A percentile compares a stretch with the other conserved stretches of the same genome.
These are phyloP conservation scores for Leccinum uliginosum DNA, from an alignment of 768 basidiomycete genomes.

Conservation along the genomic window DNA sequence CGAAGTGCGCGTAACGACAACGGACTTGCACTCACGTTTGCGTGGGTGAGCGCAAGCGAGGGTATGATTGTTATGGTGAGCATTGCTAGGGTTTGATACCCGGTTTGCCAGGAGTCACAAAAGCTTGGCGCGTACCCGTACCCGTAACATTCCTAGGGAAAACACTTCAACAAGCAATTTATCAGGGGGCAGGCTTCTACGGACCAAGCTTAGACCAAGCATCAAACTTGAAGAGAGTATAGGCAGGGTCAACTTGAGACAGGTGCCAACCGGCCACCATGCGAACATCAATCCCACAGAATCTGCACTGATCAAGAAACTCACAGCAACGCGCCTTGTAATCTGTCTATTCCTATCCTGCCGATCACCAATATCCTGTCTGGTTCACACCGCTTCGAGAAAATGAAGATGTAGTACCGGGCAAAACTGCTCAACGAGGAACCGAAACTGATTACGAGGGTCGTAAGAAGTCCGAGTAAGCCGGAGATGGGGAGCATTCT, in stretches of 20 bases:
- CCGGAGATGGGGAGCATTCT: neutral
- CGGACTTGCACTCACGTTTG: too few relatives aligned
- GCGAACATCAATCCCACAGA: neutral
- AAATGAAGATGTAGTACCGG: neutral
- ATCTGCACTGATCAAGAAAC: neutral
- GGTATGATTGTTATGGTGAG: too few relatives aligned
- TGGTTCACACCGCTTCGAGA: neutral
- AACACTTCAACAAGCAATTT: too few relatives aligned
- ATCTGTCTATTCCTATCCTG: neutral
- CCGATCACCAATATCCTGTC: too few relatives aligned
- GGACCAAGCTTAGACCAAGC: too few relatives aligned
- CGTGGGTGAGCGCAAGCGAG: too few relatives aligned
- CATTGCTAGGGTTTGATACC: too few relatives aligned
- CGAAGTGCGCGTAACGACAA: too few relatives aligned
- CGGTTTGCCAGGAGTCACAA: neutral
- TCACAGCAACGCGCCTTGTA: neutral
- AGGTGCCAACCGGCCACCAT: neutral
- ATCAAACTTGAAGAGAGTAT: too few relatives aligned
- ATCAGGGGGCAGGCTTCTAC: too few relatives aligned
- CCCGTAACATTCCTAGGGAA: too few relatives aligned
- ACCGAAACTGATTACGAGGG: neutral
- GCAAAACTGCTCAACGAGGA: neutral
- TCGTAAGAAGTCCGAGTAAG: neutral
- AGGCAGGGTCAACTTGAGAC: neutral
- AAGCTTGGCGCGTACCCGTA: neutral